Conservation (phyloP, 176 grass and related monocot species). For the Oryza officinalis region DNA sequence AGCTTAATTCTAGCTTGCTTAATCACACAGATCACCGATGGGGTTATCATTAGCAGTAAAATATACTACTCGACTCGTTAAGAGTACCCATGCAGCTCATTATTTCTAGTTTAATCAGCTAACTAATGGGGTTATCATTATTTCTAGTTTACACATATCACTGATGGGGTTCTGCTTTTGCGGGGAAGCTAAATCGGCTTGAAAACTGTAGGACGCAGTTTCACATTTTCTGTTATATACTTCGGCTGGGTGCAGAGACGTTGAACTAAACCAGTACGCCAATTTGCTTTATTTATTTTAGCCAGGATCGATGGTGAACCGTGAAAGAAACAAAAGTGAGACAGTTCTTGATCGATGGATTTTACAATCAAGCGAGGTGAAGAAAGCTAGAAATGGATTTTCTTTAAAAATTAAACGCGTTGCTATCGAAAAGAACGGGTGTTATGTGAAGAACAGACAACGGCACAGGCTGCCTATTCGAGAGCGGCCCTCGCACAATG, state of each 20-base stretch:
- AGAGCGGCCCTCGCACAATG: conserved; percentile 2
- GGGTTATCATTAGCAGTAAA: too few relatives aligned
- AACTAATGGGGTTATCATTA: not conserved
- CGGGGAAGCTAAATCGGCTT: not conserved
- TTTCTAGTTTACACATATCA: not conserved
- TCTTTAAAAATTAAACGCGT: not conserved
- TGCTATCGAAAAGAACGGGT: not conserved
- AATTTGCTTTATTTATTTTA: not conserved
- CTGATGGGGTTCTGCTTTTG: too few relatives aligned
- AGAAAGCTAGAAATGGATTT: not conserved
- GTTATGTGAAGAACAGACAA: conserved; percentile 21
- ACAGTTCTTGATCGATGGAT: not conserved
- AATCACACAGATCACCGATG: too few relatives aligned
- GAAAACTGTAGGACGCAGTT: not conserved
- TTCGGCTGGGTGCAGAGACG: too few relatives aligned
- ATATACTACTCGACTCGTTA: too few relatives aligned
- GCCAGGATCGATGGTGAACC: not conserved
- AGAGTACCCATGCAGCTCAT: not conserved
- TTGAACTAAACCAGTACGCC: not conserved
- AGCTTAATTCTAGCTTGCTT: not conserved
- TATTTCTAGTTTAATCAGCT: not conserved
- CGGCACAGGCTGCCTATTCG: not conserved
- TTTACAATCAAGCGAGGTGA: not conserved
- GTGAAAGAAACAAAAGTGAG: not conserved
- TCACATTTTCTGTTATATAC: not conserved